Evolutionary conservation across 805 yeast genomes (phyloP).

Genomic region (Scheffersomyces spartinae): DNA sequence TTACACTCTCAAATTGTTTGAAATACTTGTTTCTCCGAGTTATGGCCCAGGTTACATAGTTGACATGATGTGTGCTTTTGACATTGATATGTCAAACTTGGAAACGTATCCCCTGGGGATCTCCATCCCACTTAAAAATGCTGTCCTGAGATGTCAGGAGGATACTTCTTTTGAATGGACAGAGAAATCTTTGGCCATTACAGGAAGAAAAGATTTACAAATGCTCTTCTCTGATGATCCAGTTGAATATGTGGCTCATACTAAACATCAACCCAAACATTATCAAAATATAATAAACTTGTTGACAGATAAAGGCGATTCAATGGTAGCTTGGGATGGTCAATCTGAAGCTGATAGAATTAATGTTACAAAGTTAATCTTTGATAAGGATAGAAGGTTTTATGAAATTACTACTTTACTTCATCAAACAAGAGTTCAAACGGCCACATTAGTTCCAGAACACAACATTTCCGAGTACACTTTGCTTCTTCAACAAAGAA

Average conservation of each 20-base stretch:
- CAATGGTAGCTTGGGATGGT: constrained; percentile 54
- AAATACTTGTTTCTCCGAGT: constrained; percentile 43
- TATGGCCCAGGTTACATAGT: constrained; percentile 44
- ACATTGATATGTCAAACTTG: constrained; percentile 37
- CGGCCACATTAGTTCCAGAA: constrained; percentile 24
- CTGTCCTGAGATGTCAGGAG: constrained; percentile 42
- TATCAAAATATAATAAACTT: constrained; percentile 9
- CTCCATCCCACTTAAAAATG: constrained; percentile 52
- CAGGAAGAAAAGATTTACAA: constrained; percentile 59
- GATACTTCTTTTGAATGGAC: constrained; percentile 39
- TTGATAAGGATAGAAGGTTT: constrained; percentile 68
- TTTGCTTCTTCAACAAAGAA: constrained; percentile 41
- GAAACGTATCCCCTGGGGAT: constrained; percentile 71
- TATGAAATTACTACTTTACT: constrained; percentile 63
- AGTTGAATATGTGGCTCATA: constrained; percentile 1
- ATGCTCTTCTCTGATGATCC: constrained; percentile 11
- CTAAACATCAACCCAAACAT: constrained; percentile 2
- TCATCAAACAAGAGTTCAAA: constrained; percentile 59
- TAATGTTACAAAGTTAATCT: constrained; percentile 58
- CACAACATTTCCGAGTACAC: constrained; percentile 43
- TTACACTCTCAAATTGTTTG: constrained; percentile 48
- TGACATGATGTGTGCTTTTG: constrained; percentile 47
- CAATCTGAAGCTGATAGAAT: constrained; percentile 60
- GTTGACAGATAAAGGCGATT: constrained; percentile 29
- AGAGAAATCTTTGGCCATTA: constrained; percentile 36